Evolutionary conservation across 805 yeast species (phyloP), one percentile per base, ranked within the genome.

Genomic region (Diddensiella caesifluorescens): DNA sequence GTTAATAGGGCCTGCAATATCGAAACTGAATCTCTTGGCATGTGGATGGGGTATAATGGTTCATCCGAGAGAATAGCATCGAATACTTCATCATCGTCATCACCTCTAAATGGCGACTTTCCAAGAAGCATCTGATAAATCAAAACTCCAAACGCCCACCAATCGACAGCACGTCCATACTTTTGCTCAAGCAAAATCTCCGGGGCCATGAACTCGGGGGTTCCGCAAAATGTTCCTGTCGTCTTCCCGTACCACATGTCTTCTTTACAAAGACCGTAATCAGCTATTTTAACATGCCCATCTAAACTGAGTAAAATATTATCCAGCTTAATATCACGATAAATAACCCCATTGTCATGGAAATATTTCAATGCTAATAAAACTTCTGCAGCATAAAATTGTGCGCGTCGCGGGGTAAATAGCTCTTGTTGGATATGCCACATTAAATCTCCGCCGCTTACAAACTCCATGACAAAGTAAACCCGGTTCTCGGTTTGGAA

Each of bases 111-210:
- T 27, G 99, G 99, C 5, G 96, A 85, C 64, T 90, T 95, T 39
- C 96, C 92, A 45, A 92, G 71, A 44, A 92, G 70, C 99, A 92
- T 92, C 65, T 92, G 98, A 64, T 90, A 92, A 51, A 92, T 70
- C 50, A 92, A 71, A 22, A 92, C 97, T 44, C 99, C 99, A 70
- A 89, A 87, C 1, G 98, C 97, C 98, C 98, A 92, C 98, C 98
- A 92, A 65, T 92, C 99, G 41, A 92, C 98, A 29, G 92, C 83
- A 57, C 95, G 79, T 40, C 88, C 92, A 57, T 92, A 92, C 46
- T 80, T 83, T 62, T 89, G 95, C 41, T 92, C 97, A 50, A 86
- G 80, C 57, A 92, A 71, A 52, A 92, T 90, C 64, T 92, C 99
- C 0, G 99, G 99, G 1, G 98, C 99, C 95, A 92, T 92, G 53